Base-by-base conservation (phyloP, 2,329 filamentous ascomycete genomes). In the Leptographium lundbergii region DNA sequence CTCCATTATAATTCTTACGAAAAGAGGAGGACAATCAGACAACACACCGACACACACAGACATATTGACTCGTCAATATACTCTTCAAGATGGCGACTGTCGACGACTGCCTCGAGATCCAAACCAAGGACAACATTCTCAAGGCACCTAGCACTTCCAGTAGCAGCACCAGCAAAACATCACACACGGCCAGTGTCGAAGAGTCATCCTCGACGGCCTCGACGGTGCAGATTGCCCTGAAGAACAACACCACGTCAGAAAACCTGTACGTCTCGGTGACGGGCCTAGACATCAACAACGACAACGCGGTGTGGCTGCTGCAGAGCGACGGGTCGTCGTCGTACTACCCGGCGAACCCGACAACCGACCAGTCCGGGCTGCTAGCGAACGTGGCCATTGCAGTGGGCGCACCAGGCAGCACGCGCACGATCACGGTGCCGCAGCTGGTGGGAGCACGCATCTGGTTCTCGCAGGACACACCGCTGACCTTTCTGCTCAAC, bases 211-310 rank as follows among this genome's bases (percentile, higher is more conserved):
- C 50, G 22, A 17, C 29, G 32, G 61, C 63, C 3, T 19, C 61
- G 17, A 83, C 79, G 10, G 73, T 89, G 53, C 74, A 80, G 57
- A 77, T 90, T 60, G 77, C 80, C 13, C 71, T 91, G 24, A 74
- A 79, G 65, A 91, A 91, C 72, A 80, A 81, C 65, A 87, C 85
- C 1, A 72, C 72, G 34, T 84, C 85, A 1, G 71, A 74, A 57
- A 78, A 71, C 39, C 79, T 84, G 51, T 89, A 81, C 66, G 87
- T 84, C 24, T 87, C 88, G 69, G 79, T 94, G 66, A 91, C 85
- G 1, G 88, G 88, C 24, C 75, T 77, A 22, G 81, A 83, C 36
- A 67, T 85, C 52, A 77, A 83, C 67, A 79, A 80, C 22, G 77
- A 79, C 67, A 81, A 82, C 65, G 75, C 75, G 17, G 75, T 85